phyloP scores from a whole-genome alignment of 352 stramenopile genomes.

The Phytophthora capsici region DNA sequence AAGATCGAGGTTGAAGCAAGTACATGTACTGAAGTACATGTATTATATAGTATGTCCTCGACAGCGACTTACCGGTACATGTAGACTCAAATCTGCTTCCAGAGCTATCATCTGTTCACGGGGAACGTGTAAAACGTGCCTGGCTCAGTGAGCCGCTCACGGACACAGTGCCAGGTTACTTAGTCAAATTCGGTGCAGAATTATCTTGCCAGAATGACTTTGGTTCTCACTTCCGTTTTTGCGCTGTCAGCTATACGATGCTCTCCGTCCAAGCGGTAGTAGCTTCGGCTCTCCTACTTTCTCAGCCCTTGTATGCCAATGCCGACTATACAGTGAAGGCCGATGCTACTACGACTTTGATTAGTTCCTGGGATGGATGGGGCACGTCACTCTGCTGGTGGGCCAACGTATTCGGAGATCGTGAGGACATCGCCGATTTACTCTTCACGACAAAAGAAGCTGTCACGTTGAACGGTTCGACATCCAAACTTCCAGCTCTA shows the following conservation, averaged over 20 bases:
- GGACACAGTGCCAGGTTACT: too few relatives aligned
- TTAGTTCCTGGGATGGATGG: slow-evolving; percentile 52
- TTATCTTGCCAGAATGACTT: too few relatives aligned
- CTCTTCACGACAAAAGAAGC: slow-evolving; percentile 52
- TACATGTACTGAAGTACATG: too few relatives aligned
- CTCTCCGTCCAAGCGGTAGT: slow-evolving; percentile 15
- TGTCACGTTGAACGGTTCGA: slow-evolving; percentile 30
- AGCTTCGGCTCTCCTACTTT: slow-evolving; percentile 9
- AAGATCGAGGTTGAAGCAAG: background rate
- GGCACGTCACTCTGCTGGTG: slow-evolving; percentile 65
- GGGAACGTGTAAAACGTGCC: background rate
- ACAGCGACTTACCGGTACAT: background rate
- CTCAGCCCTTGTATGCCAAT: slow-evolving; percentile 1
- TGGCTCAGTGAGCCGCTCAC: too few relatives aligned
- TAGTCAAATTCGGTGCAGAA: background rate
- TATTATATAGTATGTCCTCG: too few relatives aligned
- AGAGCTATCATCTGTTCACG: slow-evolving; percentile 4
- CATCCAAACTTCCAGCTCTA: slow-evolving; percentile 37
- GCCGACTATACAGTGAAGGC: slow-evolving; percentile 27
- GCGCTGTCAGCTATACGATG: slow-evolving; percentile 7
- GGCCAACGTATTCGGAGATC: slow-evolving; percentile 57
- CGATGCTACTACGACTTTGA: slow-evolving; percentile 23
- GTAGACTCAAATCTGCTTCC: too few relatives aligned
- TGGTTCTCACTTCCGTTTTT: slow-evolving; percentile 10
- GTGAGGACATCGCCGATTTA: slow-evolving; percentile 51